phyloP scores from a whole-genome alignment of 2,329 filamentous ascomycete species.

The Ciborinia camelliae region DNA sequence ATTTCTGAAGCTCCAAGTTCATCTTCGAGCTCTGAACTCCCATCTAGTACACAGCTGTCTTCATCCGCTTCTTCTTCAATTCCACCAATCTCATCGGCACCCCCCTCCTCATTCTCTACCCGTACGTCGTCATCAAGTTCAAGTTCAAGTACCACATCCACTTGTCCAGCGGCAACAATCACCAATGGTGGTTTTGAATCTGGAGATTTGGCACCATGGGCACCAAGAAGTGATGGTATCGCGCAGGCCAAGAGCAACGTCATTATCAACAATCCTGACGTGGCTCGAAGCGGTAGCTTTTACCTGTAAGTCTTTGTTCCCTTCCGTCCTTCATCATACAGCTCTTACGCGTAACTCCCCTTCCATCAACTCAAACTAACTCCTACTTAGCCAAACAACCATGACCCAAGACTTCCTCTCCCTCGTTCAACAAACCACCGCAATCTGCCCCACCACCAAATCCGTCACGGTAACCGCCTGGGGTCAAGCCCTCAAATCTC shows the following conservation, averaged over 20 bases:
- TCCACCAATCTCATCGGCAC: neutral
- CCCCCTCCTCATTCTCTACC: slow-evolving; percentile 3
- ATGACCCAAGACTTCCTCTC: slow-evolving; percentile 9
- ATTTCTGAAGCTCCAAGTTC: neutral
- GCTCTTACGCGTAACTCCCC: no score
- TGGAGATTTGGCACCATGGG: slow-evolving; percentile 8
- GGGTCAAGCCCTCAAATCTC: slow-evolving; percentile 9
- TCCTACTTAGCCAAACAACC: slow-evolving; percentile 2
- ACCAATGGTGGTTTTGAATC: slow-evolving; percentile 16
- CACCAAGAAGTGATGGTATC: neutral
- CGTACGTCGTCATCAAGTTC: slow-evolving; percentile 2
- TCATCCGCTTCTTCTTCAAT: neutral
- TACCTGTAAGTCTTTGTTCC: slow-evolving; percentile 3
- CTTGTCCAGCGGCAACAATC: slow-evolving; percentile 10
- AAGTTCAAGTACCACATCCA: slow-evolving; percentile 6
- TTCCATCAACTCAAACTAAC: neutral
- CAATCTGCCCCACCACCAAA: slow-evolving; percentile 6
- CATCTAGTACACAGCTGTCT: slow-evolving; percentile 1
- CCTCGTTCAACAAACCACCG: slow-evolving; percentile 10
- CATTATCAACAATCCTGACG: slow-evolving; percentile 7
- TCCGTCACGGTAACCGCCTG: neutral
- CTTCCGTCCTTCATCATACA: neutral
- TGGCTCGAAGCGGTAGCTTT: neutral
- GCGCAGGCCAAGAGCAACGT: slow-evolving; percentile 9
- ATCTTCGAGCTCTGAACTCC: neutral